Base-by-base conservation (phyloP, 257 asterid species). In the Petunia axillaris region DNA sequence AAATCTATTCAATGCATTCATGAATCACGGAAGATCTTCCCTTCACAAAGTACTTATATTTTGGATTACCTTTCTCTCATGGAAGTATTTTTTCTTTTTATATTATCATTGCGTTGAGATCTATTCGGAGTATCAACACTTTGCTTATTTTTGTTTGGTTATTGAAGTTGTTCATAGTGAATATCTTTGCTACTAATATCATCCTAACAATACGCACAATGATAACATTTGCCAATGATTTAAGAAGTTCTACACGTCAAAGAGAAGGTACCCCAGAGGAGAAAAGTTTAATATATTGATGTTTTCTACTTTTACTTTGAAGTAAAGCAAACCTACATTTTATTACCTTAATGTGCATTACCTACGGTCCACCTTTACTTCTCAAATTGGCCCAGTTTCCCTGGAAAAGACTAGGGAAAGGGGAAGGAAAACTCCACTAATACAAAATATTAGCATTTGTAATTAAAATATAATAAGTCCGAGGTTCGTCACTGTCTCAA, bases 381-480 rank as follows among this genome's bases (percentile, higher is more conserved):
- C 77, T 3, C 50, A 25, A 25, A 70, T 35, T 16, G 25, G 0
- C 46, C 59, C 77, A 48, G 43, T 70, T 70, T 5, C 43, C 40
- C 41, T 9, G 2, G 77, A 10, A 70, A 43, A 43, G 14, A 43
- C 55, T 2, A 25, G 44, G 36, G 40, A 3, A 25, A 46, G 5
- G 60, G 59, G 59, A 25, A 43, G 59, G 10, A 71, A 1, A 71
- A 48, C 77, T 71, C 41, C 60, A 48, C 1, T 70, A 70, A 25
- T 9, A 70, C 59, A 68, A 25, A 68, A 44, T 5, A 46, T 70
- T 46, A 25, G n/a, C 77, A 6, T 48, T 71, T 46, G 77, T 46
- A 25, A 70, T 4, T 25, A 43, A 53, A 48, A 71, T 8, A 71
- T 2, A 70, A 71, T 2, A 70, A 46, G 10, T 48, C 25, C 1